Evolutionary conservation across 345 rosid genomes (phyloP).

Genomic region (Linum lewisii): DNA sequence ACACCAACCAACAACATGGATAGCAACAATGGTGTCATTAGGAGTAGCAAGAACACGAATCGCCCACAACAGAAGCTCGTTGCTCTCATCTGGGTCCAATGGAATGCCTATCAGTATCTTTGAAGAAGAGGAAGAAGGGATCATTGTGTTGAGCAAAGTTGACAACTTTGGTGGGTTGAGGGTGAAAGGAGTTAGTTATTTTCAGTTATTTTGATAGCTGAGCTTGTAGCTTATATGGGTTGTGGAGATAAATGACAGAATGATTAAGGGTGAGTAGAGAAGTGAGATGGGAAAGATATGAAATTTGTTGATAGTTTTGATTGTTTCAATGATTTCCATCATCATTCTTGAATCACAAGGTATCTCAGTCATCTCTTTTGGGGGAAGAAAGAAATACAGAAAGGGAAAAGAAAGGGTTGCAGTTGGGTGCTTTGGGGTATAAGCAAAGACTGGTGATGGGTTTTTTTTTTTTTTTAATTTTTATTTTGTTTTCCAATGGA

Average conservation of each 20-base stretch:
- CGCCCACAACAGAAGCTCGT: constrained; percentile 73
- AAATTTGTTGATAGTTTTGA: neutral
- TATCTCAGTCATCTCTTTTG: constrained; percentile 16
- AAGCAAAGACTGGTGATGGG: constrained; percentile 59
- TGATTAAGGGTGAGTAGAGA: constrained; percentile 40
- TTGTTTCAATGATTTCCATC: constrained; percentile 8
- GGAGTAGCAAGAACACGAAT: constrained; percentile 65
- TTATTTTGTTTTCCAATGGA: neutral
- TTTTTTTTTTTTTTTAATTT: too few species aligned
- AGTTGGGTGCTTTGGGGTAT: constrained; percentile 75
- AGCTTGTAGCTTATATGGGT: constrained; percentile 17
- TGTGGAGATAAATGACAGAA: constrained; percentile 20
- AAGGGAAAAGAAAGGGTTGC: constrained; percentile 24
- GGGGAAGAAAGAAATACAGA: constrained; percentile 8
- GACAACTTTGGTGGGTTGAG: neutral
- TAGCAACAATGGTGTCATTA: constrained; percentile 57
- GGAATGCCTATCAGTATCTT: constrained; percentile 70
- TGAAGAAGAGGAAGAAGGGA: constrained; percentile 28
- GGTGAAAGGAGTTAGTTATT: neutral
- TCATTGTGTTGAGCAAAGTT: constrained; percentile 28
- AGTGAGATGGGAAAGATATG: constrained; percentile 14
- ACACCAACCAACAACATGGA: constrained; percentile 59
- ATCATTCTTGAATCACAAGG: constrained; percentile 59
- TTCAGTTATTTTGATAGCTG: neutral
- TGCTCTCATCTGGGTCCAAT: constrained; percentile 46